Evolutionary conservation across 2,329 filamentous ascomycete genomes (phyloP), one percentile per base, ranked within the genome.

Genomic region (Echinosphaeria canescens): DNA sequence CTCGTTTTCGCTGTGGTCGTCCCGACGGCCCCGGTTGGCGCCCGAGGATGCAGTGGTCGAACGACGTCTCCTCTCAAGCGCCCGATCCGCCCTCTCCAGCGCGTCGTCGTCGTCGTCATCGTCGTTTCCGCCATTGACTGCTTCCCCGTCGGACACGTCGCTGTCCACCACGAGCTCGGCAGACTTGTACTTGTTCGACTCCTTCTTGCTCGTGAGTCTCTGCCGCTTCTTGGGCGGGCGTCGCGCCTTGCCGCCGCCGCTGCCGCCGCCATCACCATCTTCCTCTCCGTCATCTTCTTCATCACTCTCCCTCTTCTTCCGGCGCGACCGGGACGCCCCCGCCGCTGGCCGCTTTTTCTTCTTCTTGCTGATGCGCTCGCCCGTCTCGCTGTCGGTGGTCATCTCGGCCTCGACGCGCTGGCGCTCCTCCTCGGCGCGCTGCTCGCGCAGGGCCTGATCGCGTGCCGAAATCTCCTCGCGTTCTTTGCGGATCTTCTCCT

Each of bases 401-500:
- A 78, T 62, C 41, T 92, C 82, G 3, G 79, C 80, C 25, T 75
- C 75, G 35, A 73, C 57, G 18, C 68, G 59, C 22, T 56, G 54
- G 30, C 60, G 58, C 31, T 85, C 76, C 36, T 82, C 75, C 35
- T 76, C 75, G 2, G 62, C 57, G 17, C 79, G 66, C 40, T 69
- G 59, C 38, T 75, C 70, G 14, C 80, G 78, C 25, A 80, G 55
- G 35, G 67, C 60, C 28, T 78, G 63, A 41, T 91, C 75, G 24
- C 70, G 64, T 31, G 82, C 78, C 12, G 72, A 61, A 42, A 95
- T 84, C 38, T 65, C 68, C 37, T 79, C 70, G 31, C 85, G 72
- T 46, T 95, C 84, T 42, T 80, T 79, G n/a, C 71, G 66, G 34
- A 95, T 74, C 51, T 80, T 79, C 33, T 75, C 69, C 38, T 80